phyloP scores from a whole-genome alignment of 352 stramenopile genomes.

The Phytophthora chlamydospora region DNA sequence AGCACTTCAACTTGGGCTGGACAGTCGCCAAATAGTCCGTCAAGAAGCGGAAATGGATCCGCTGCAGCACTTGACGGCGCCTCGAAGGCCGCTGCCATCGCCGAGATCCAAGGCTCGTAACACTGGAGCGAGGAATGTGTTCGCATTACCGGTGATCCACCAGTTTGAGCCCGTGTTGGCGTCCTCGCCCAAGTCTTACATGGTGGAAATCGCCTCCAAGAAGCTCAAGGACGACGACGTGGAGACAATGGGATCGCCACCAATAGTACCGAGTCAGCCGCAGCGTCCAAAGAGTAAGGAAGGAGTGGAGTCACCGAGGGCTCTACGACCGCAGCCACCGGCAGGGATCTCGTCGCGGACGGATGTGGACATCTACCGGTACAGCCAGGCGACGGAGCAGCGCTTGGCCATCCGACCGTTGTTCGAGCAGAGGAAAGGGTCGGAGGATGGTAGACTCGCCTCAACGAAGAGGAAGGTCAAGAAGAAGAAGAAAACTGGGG shows the following conservation, averaged over 20 bases:
- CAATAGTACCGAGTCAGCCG: conserved; percentile 10
- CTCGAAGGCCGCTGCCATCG: conserved; percentile 25
- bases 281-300: conserved; percentile 25
- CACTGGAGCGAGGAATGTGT: conserved; percentile 40
- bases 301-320: conserved; percentile 32
- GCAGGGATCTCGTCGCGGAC: conserved; percentile 48
- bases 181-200: conserved; percentile 42
- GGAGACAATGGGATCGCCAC: background rate
- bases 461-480: conserved; percentile 33
- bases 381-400: conserved; percentile 56
- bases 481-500: conserved; percentile 7
- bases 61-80: conserved; percentile 19
- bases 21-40: background rate
- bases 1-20: conserved; percentile 23
- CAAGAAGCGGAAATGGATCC: conserved; percentile 18
- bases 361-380: conserved; percentile 69
- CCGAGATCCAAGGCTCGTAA: conserved; percentile 49
- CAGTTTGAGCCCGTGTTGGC: conserved; percentile 68
- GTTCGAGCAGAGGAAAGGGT: conserved; percentile 64
- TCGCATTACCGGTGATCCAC: conserved; percentile 64
- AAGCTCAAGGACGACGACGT: background rate
- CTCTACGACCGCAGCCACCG: conserved; percentile 43
- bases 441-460: conserved; percentile 31
- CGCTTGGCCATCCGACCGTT: conserved; percentile 76
- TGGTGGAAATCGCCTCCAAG: conserved; percentile 21